Percentiles rank a stretch among this genome's conserved stretches.
phyloP scores from a whole-genome alignment of 768 basidiomycete species.

The Pleurotus platypus region DNA sequence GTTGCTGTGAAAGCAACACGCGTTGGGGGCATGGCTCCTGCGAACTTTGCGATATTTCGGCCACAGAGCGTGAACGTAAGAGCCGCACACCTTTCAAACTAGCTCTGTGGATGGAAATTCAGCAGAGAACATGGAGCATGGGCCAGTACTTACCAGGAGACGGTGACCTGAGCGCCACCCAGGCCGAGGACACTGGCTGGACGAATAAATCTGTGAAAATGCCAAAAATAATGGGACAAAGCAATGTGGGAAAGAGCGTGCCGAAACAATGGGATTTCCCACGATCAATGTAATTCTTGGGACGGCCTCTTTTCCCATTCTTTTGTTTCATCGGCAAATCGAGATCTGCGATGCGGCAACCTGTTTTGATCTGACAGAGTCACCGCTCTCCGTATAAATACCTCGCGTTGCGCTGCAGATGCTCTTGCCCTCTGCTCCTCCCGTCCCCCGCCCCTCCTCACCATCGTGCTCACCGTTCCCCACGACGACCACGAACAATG shows the following conservation, averaged over 20 bases:
- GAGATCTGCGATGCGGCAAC: slow-evolving; percentile 9
- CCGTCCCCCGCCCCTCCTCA: slow-evolving; percentile 9
- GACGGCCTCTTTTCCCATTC: slow-evolving; percentile 13
- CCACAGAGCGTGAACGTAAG: too few species aligned
- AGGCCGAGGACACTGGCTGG: slow-evolving; percentile 1
- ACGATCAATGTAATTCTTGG: slow-evolving; percentile 17
- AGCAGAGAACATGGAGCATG: too few species aligned
- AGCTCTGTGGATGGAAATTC: too few species aligned
- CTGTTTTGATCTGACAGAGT: slow-evolving; percentile 9
- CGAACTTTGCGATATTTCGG: too few species aligned
- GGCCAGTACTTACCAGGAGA: too few species aligned
- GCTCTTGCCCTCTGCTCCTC: slow-evolving; percentile 13
- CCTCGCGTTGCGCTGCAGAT: slow-evolving; percentile 17
- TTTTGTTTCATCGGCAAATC: slow-evolving; percentile 21
- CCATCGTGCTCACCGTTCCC: slow-evolving; percentile 10
- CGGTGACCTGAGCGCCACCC: not conserved
- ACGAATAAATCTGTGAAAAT: not conserved
- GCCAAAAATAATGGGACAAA: slow-evolving; percentile 4
- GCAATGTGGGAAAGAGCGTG: slow-evolving; percentile 14
- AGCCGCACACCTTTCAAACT: too few species aligned
- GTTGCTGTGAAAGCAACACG: too few species aligned
- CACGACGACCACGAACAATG: slow-evolving; percentile 18
- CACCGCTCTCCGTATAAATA: slow-evolving; percentile 18
- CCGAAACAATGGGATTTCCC: slow-evolving; percentile 19
- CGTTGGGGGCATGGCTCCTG: too few species aligned